Evolutionary conservation across 164 flowering plant genomes (phyloP), one percentile per base, ranked within the genome.

Genomic region (Annona cherimola): DNA sequence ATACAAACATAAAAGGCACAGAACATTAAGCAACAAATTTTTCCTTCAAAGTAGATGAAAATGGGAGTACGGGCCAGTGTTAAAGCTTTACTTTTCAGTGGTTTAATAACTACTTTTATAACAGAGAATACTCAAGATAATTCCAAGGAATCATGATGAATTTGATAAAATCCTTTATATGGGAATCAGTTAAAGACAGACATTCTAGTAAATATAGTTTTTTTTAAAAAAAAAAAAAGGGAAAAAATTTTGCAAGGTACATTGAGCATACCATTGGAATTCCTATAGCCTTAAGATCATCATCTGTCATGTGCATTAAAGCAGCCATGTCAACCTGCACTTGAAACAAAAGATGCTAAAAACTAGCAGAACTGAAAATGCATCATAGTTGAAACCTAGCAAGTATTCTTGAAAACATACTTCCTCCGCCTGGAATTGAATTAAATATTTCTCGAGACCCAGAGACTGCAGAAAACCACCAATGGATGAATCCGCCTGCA

Each of bases 361-460:
- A 14, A 41, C 20, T 71, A 50, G 43, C 54, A 42, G 35, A 26
- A 45, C 16, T 71, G 57, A 45, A 35, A 68, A 54, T 11, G 18
- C 39, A 16, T 3, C 55, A 69, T 19, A 45, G 2, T 18, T 43
- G 18, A 12, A 54, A 1, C 68, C n/a, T 20, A 40, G 60, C 64
- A 50, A 55, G 1, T 19, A 60, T 55, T 20, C 0, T 11, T 42
- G 68, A 50, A 16, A 1, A 39, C 86, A 44, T 89, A 92, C 98
- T 76, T 94, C 98, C 83, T 94, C 98, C 8, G 92, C 98, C 78
- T 92, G 90, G 80, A 94, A 90, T 55, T 89, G 84, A 69, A 90
- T 90, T 6, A 72, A 66, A 80, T 94, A 94, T 71, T 94, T 94
- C 70, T 90, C 95, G 18, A 94, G 98, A 74, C 92, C 96, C 75